Base-by-base conservation (phyloP, 1,284 basidiomycete species). In the Leccinum brunneo-olivaceum region DNA sequence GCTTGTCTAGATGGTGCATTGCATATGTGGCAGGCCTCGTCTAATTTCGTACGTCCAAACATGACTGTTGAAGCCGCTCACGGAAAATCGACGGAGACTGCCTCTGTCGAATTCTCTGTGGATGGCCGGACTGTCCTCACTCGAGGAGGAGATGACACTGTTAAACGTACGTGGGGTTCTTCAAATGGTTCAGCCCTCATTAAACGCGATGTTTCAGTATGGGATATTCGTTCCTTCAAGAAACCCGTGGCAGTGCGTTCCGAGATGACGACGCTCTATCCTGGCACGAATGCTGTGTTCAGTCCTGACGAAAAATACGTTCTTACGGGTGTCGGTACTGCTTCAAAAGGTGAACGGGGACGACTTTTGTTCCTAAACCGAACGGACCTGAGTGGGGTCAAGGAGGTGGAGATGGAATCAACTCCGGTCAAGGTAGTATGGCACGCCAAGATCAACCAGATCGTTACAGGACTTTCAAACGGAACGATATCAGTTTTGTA, bases 391-490 rank as follows among this genome's bases (percentile, higher is more conserved):
- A 78, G 81, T 50, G 72, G 83, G 34, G 83, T 71, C 48, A 83
- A 77, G 64, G 68, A 74, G 54, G 49, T 79, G 55, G 82, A 68
- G 61, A 81, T 79, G 66, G 84, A 73, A 39, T 73, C 81, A 21
- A 90, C 85, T 21, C 91, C 94, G 5, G 86, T 97, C 44, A 86
- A 83, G 54, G 87, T 96, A 1, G 67, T 78, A 23, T 97, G 93
- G 93, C 94, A 96, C 67, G 81, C 90, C n/a, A 89, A 90, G 64
- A 96, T 97, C 70, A 97, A 97, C 68, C 94, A 97, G 85, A 89
- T 97, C 57, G 72, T 96, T 43, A 77, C 85, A 21, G 84, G 90
- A 1, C 72, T 91, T 39, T 88, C 93, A n/a, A 89, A 81, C 52
- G 96, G 95, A 20, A 73, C 83, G 47, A 82, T 97, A 52, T 79